Evolutionary conservation across 2,329 filamentous ascomycete species (phyloP), one percentile per base, ranked within the genome.

Genomic region (Endoconidiophora polonica): DNA sequence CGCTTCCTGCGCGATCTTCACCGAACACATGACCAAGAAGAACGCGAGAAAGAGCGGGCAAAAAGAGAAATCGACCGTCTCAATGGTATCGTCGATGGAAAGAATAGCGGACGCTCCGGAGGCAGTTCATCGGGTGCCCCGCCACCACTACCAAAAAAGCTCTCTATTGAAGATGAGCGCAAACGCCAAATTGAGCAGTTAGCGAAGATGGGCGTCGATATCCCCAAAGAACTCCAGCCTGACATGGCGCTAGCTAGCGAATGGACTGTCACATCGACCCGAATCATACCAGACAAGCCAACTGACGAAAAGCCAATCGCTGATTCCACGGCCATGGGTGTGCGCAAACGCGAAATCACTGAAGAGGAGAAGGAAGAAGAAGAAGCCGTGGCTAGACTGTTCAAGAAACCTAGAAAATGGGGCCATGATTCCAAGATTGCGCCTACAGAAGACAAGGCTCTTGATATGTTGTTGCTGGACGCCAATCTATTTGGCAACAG

Each of bases 1-100:
- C 85, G 90, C 48, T 91, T 88, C 57, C 73, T 98, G 6, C 83
- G 88, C 56, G 83, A 93, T 54, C 74, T 98, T 5, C 88, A 96
- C 67, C 83, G 84, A 57, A 77, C 74, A 50, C 83, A 93, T 62
- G 86, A 94, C 59, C 77, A 78, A 49, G 78, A 88, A 55, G 78
- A 85, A 60, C 78, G 83, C 49, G 85, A 95, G 4, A 83, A 86
- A 61, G 83, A 93, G 51, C 74, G 79, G 36, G 90, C 87, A 2
- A 84, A 83, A 60, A 77, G 79, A 55, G 91, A 98, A 62, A 77
- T 96, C 42, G 86, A 87, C 49, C 73, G 91, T 18, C 69, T 98
- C 44, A 91, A 91, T 62, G 83, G 85, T 29, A 67, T 93, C 16
- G 79, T 86, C 1, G 66, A 73, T 36, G 29, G 41, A n/a, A 20